Base-by-base conservation (phyloP, 1,139 yeast species). In the Yamadazyma trypodendri region DNA sequence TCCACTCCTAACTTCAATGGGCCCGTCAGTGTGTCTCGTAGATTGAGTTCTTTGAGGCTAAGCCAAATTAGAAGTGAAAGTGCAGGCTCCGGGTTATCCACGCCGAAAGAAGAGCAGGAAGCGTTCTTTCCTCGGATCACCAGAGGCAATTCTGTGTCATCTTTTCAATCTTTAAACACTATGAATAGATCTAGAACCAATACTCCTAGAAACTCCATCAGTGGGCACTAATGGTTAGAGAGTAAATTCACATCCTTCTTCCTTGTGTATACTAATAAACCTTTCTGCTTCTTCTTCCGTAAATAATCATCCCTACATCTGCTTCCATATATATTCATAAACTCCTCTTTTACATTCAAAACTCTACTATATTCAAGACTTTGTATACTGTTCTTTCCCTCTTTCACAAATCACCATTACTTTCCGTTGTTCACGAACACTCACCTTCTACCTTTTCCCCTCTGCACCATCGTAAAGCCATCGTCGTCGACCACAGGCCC, bases 381-480 rank as follows among this genome's bases (percentile, higher is more conserved):
- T n/a, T n/a, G n/a, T n/a, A n/a, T n/a, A n/a, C n/a, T n/a, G n/a
- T n/a, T n/a, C n/a, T n/a, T n/a, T n/a, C n/a, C n/a, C n/a, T n/a
- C n/a, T n/a, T n/a, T n/a, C n/a, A n/a, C n/a, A n/a, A n/a, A n/a
- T n/a, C n/a, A n/a, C n/a, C n/a, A n/a, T n/a, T n/a, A n/a, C n/a
- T n/a, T n/a, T n/a, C n/a, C n/a, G n/a, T n/a, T n/a, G n/a, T n/a
- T n/a, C n/a, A n/a, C n/a, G n/a, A n/a, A n/a, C n/a, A n/a, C n/a
- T n/a, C n/a, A n/a, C 31, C 37, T 36, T 38, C 46, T 46, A 29
- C 46, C 42, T 32, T 46, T 66, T 52, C 56, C 65, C 53, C 75
- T 80, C 52, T 82, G 88, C 8, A 90, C 97, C 44, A 89, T 63
- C 51, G 89, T 92, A 55, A 90, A 90, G 2, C 97, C 97, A 56